Evolutionary conservation across 768 basidiomycete species (phyloP).

Genomic region (Xerocomellus intermedius): DNA sequence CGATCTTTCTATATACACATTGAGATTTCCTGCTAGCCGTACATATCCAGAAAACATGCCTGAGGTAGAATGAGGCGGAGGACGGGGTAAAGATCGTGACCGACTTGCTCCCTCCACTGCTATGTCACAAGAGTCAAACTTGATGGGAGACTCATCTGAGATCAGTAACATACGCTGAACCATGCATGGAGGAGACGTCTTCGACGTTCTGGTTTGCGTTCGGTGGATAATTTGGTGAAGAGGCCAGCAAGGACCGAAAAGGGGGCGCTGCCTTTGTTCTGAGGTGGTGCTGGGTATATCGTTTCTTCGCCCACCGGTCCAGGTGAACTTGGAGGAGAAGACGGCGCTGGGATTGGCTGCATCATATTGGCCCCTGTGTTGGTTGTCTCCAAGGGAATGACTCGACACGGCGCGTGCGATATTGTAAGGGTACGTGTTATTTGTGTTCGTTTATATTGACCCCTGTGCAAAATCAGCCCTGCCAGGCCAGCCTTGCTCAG

Average conservation of each 20-base stretch:
- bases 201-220: slow-evolving; percentile 72
- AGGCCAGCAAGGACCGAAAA: slow-evolving; percentile 66
- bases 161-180: slow-evolving; percentile 64
- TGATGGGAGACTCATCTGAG: background rate
- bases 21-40: background rate
- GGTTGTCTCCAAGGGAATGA: background rate
- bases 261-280: slow-evolving; percentile 66
- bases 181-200: slow-evolving; percentile 68
- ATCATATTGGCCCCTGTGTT: slow-evolving; percentile 33
- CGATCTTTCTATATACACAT: slow-evolving; percentile 73
- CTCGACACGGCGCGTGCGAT: background rate
- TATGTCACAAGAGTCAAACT: slow-evolving; percentile 31
- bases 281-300: slow-evolving; percentile 54
- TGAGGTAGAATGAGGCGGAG: slow-evolving; percentile 89
- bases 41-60: slow-evolving; percentile 38
- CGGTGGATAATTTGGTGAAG: slow-evolving; percentile 72
- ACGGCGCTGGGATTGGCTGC: slow-evolving; percentile 67
- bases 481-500: too few relatives aligned
- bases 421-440: slow-evolving; percentile 15
- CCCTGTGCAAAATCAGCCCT: too few relatives aligned
- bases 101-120: slow-evolving; percentile 87
- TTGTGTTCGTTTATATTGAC: slow-evolving; percentile 13
- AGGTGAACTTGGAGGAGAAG: slow-evolving; percentile 55
- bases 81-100: slow-evolving; percentile 86
- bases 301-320: slow-evolving; percentile 20